A percentile compares a stretch with the other conserved stretches of the same genome.
Evolutionary conservation across 2,329 filamentous ascomycete genomes (phyloP).

Genomic region (Penicillium sp.): DNA sequence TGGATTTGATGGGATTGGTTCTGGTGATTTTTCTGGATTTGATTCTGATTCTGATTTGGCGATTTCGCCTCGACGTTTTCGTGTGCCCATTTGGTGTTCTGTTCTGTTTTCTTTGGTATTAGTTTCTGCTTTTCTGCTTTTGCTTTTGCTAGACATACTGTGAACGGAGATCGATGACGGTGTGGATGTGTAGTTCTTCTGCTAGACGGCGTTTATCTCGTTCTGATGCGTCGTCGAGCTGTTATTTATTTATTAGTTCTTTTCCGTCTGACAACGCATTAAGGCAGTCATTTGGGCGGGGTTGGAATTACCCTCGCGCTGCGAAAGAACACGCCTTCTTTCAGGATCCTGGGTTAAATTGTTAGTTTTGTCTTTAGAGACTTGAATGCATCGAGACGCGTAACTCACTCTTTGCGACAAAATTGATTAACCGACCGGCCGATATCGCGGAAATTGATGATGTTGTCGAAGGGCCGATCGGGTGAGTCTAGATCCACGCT

Average conservation of each 20-base stretch:
- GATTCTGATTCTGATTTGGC: conserved; percentile 29
- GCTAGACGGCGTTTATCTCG: conserved; percentile 61
- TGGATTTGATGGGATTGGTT: conserved; percentile 47
- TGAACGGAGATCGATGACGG: conserved; percentile 75
- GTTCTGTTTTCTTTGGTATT: conserved; percentile 56
- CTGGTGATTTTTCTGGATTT: conserved; percentile 25
- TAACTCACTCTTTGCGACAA: conserved; percentile 53
- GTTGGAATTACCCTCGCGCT: conserved; percentile 60
- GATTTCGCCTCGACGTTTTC: conserved; percentile 54
- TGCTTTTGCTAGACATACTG: conserved; percentile 49
- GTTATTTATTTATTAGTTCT: neutral
- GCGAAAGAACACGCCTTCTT: conserved; percentile 64
- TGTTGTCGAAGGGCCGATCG: conserved; percentile 50
- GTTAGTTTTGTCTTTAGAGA: conserved; percentile 1
- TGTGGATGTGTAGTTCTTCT: conserved; percentile 62
- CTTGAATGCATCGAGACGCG: neutral
- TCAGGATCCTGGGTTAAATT: conserved; percentile 42
- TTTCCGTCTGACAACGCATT: neutral
- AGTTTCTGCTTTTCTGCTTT: neutral
- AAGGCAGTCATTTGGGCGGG: neutral
- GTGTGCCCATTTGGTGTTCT: conserved; percentile 67
- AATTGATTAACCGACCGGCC: conserved; percentile 63
- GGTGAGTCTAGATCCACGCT: conserved; percentile 35
- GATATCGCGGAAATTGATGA: conserved; percentile 77
- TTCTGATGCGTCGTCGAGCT: conserved; percentile 66